Base-by-base conservation (phyloP, 148 eudicot species). In the Pharnaceum exiguum region DNA sequence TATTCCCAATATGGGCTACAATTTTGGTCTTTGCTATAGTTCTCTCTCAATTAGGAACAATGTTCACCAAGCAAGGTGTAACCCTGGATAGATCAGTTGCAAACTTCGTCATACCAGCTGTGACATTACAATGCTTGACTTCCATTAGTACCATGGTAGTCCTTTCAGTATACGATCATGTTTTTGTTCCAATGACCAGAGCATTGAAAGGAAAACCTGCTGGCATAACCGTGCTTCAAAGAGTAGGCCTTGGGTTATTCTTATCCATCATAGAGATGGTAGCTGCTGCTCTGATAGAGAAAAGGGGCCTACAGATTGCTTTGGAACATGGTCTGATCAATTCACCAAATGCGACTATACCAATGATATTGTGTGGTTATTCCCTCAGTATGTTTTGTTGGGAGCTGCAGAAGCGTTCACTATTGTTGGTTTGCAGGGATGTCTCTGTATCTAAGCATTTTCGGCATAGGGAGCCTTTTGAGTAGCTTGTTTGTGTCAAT, bases 341-440 rank as follows among this genome's bases (percentile, higher is more conserved):
- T 57, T 13, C 38, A 8, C 72, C 77, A 0, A 22, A 55, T 8
- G 72, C 18, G 11, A 53, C 35, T 1, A 60, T 79, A 18, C 84
- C 80, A 1, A 75, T 80, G 76, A 63, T 2, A 49, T 80, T 3
- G 69, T 68, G 70, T 76, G 85, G 81, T 45, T 80, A 59, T 36
- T 73, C 19, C 85, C 85, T 22, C 84, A 75, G 55, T 64, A 79
- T 38, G n/a, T n/a, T n/a, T n/a, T n/a, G n/a, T 56, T 59, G 22
- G 89, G 86, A 13, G 26, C 68, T 10, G 39, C 77, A 2, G 77
- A 78, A 13, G 82, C 53, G 0, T 78, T 83, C 60, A 55, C 82
- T 2, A 60, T 76, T 65, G 70, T 86, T 30, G 95, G 89, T 5
- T 29, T 83, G 71, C 89, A 0, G 94, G 88, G 6, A 38, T 80